These are phyloP conservation scores for Lotus japonicus DNA, from an alignment of 306 rosid genomes.

Conservation along the genomic window DNA sequence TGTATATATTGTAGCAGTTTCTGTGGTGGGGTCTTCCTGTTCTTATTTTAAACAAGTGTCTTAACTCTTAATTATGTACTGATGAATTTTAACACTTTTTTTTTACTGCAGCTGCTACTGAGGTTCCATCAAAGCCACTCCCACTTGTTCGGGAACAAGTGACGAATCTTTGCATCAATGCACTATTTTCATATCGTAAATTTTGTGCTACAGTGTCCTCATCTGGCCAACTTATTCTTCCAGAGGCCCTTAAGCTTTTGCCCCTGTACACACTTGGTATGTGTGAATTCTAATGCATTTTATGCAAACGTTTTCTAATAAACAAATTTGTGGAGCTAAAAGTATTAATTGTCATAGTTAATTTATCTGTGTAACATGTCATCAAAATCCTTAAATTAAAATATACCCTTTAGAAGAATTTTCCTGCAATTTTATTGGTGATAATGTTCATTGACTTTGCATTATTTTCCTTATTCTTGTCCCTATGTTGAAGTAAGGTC, in stretches of 20 bases:
- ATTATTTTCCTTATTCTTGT: not conserved
- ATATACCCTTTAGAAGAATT: not conserved
- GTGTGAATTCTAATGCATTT: conserved; percentile 13
- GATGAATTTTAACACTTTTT: conserved; percentile 14
- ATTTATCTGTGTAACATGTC: not conserved
- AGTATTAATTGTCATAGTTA: conserved; percentile 11
- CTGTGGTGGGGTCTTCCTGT: conserved; percentile 6
- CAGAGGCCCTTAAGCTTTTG: conserved; percentile 97
- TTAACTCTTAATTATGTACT: not conserved
- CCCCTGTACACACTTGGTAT: conserved; percentile 91
- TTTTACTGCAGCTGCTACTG: conserved; percentile 65
- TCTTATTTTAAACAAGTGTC: not conserved
- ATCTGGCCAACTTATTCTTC: conserved; percentile 97
- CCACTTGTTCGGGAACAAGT: conserved; percentile 80
- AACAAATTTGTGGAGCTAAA: not conserved
- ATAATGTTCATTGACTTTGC: not conserved
- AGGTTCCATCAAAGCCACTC: conserved; percentile 74
- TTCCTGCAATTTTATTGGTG: conserved; percentile 13
- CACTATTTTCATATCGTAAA: conserved; percentile 84
- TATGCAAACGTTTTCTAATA: conserved; percentile 4
- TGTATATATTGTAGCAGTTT: not conserved
- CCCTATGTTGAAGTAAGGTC: not conserved
- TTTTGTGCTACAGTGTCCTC: conserved; percentile 95
- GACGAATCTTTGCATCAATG: conserved; percentile 77
- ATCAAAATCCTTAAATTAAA: not conserved